Base-by-base conservation (phyloP, 2,329 filamentous ascomycete species). In the Neonectria coccinea region DNA sequence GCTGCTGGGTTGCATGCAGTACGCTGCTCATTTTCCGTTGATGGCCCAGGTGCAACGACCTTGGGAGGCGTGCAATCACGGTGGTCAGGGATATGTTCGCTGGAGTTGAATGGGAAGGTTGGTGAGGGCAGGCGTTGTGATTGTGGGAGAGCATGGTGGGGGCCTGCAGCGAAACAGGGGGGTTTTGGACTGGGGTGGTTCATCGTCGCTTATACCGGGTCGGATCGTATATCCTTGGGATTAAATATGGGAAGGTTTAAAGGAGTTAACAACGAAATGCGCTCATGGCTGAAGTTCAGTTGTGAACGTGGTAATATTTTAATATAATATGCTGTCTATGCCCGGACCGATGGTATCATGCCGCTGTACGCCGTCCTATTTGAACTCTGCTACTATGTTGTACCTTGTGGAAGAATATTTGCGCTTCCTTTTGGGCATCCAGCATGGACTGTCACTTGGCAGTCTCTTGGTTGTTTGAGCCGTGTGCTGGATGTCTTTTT, bases 331-430 rank as follows among this genome's bases (percentile, higher is more conserved):
- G 45, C 48, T 31, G 7, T 52, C 9, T 14, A 50, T 62, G 29
- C 44, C 33, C n/a, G 18, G 36, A 47, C 27, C n/a, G 41, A 62
- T 62, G 53, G 45, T 56, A 62, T 57, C 45, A 47, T 52, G 54
- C 60, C 42, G 20, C 31, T 41, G 16, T 62, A 57, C 59, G 53
- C 59, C 39, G 52, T 29, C 54, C 20, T 58, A 42, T 58, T 22
- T 20, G 20, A 56, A 52, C 39, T 33, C 33, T 45, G 42, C 11
- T 47, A 47, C 11, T 47, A 47, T 58, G 33, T n/a, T 31, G 31
- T 20, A 8, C 14, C 10, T 51, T 12, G 7, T 33, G 27, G n/a
- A 33, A 16, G 27, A 18, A 5, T n/a, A 33, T 3, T 20, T 20
- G 27, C 11, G 31, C n/a, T 51, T 33, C 29, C 48, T 33, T n/a